A percentile compares a stretch with the other conserved stretches of the same genome.
These are phyloP conservation scores for Aphanoascus verrucosus DNA, from an alignment of 2,329 filamentous ascomycete species.

Conservation along the genomic window DNA sequence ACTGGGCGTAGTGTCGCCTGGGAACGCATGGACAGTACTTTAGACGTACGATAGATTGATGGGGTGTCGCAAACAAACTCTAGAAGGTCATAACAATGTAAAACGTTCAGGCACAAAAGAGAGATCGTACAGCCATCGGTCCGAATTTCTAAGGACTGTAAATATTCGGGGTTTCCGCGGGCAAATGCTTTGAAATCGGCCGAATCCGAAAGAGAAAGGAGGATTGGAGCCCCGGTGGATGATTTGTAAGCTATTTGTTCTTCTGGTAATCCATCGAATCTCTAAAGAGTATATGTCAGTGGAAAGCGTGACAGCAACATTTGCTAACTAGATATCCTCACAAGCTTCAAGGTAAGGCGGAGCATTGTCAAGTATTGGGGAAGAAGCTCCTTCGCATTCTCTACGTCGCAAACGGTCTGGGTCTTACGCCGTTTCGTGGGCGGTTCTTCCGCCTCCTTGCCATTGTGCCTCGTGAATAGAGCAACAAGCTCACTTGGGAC, in stretches of 20 bases:
- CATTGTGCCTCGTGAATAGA: neutral
- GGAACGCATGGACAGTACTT: conserved; percentile 23
- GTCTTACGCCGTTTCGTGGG: conserved; percentile 3
- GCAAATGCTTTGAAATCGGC: neutral
- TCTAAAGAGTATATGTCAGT: conserved; percentile 19
- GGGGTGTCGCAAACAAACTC: neutral
- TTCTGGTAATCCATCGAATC: neutral
- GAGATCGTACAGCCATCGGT: neutral
- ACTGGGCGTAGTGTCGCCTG: conserved; percentile 22
- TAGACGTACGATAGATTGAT: conserved; percentile 18
- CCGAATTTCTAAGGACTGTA: neutral
- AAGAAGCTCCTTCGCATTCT: neutral
- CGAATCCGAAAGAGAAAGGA: neutral
- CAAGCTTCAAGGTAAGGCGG: conserved; percentile 24
- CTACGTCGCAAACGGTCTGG: neutral
- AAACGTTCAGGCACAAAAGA: neutral
- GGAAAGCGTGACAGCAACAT: neutral
- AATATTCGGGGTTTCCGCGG: no score
- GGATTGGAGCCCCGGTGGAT: neutral
- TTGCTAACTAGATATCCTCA: conserved; percentile 17
- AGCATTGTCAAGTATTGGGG: conserved; percentile 25
- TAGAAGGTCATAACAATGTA: neutral
- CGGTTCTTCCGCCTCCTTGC: neutral
- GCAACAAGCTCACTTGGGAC: neutral
- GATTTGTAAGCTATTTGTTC: neutral